Evolutionary conservation across 805 yeast species (phyloP), one percentile per base, ranked within the genome.

Genomic region (Danielia reshetovae): DNA sequence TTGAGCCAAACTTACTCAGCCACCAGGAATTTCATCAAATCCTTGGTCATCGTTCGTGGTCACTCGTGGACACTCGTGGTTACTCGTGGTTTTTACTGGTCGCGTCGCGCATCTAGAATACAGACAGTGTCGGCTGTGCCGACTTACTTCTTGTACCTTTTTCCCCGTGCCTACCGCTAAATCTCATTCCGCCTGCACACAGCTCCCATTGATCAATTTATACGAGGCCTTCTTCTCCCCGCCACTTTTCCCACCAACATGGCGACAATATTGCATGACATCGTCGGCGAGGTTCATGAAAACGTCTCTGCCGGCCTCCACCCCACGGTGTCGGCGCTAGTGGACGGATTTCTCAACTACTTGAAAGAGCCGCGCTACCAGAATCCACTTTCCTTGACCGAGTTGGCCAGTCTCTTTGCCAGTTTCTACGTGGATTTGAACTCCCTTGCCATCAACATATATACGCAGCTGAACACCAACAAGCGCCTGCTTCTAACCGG

Each of bases 361-460:
- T 51, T 67, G 35, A 62, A 62, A 41, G 72, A 66, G 39, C 72
- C 72, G 8, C 54, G 72, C 17, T 67, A 59, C 40, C 71, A 60
- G 46, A 49, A 62, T 25, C 72, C 72, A 5, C 49, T 67, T 16
- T 53, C 66, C 8, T 48, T 65, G 15, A 31, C 38, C 14, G 71
- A 67, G 43, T 48, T 67, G 24, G 53, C 64, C 9, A 27, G 37
- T 14, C 47, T 67, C 27, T 67, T 67, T 42, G 48, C 51, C 24
- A 46, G 48, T 13, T 67, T 65, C 42, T 62, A 62, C 48, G 52
- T 52, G n/a, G 71, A 67, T 36, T 51, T 67, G 38, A 57, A 62
- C 45, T 52, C 63, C 11, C 46, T 63, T 12, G 56, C 52, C 10
- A 39, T 64, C 34, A 44, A 55, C 30, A 41, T 58, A 7, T 65